These are phyloP conservation scores for Colletotrichum musicola DNA, from an alignment of 2,329 filamentous ascomycete species.

Conservation along the genomic window DNA sequence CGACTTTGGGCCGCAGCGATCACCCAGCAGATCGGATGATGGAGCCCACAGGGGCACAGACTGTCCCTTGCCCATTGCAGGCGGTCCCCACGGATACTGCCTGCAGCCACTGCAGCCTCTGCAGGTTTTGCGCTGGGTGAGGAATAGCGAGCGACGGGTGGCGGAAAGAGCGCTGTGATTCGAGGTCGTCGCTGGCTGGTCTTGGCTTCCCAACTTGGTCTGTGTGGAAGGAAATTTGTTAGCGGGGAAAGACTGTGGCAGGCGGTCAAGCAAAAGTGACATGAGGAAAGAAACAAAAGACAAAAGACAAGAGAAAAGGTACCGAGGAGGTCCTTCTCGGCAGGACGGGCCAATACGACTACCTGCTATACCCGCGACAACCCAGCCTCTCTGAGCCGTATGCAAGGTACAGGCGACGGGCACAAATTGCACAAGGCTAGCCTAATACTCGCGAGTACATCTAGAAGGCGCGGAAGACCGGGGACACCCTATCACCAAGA, in stretches of 20 bases:
- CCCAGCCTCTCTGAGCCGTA: slow-evolving; percentile 30
- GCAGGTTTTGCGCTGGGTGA: not conserved
- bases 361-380: slow-evolving; percentile 32
- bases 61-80: slow-evolving; percentile 29
- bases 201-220: too few relatives aligned
- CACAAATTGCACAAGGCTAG: slow-evolving; percentile 39
- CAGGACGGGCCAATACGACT: slow-evolving; percentile 2
- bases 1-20: slow-evolving; percentile 30
- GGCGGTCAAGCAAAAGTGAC: slow-evolving; percentile 15
- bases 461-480: slow-evolving; percentile 33
- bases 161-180: not conserved
- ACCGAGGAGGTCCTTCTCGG: slow-evolving; percentile 16
- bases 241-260: slow-evolving; percentile 6
- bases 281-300: not conserved
- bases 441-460: slow-evolving; percentile 29
- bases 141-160: slow-evolving; percentile 16
- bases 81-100: too few relatives aligned
- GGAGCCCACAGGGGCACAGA: slow-evolving; percentile 36
- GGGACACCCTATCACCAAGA: slow-evolving; percentile 28
- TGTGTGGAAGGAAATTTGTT: slow-evolving; percentile 3
- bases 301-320: not conserved
- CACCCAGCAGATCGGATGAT: slow-evolving; percentile 38
- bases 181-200: too few relatives aligned
- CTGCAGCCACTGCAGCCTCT: too few relatives aligned
- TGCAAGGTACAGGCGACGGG: slow-evolving; percentile 38